phyloP scores from a whole-genome alignment of 768 basidiomycete species.

The Russula sp. region DNA sequence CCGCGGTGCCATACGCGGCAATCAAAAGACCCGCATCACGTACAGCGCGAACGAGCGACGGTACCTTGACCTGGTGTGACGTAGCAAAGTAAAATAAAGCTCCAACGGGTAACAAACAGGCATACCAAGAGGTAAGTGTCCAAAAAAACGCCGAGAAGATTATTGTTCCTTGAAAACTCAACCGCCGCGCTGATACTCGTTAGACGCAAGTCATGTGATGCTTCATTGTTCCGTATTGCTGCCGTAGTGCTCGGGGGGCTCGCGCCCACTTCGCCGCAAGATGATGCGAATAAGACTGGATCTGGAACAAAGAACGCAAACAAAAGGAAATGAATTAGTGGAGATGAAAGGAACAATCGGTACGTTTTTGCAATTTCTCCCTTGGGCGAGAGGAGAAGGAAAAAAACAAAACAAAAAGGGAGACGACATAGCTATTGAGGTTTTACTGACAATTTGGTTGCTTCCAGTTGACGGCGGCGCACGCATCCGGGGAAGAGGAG shows the following conservation, averaged over 20 bases:
- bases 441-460: conserved; percentile 86
- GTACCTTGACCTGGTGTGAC: conserved; percentile 67
- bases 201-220: conserved; percentile 44
- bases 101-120: conserved; percentile 14
- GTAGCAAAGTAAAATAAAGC: conserved; percentile 14
- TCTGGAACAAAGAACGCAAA: conserved; percentile 42
- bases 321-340: neutral
- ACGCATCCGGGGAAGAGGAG: conserved; percentile 86
- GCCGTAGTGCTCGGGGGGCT: conserved; percentile 37
- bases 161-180: conserved; percentile 89
- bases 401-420: neutral
- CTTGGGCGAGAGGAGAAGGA: neutral
- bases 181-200: conserved; percentile 85
- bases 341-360: neutral
- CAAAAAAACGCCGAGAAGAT: conserved; percentile 86
- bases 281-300: conserved; percentile 91
- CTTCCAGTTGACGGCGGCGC: conserved; percentile 95
- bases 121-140: conserved; percentile 83
- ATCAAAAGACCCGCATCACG: conserved; percentile 85
- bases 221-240: conserved; percentile 30
- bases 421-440: neutral
- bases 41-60: conserved; percentile 83
- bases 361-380: neutral
- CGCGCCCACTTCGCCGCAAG: conserved; percentile 61
- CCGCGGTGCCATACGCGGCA: conserved; percentile 67